Evolutionary conservation across 1,284 basidiomycete genomes (phyloP).

Genomic region (Trichosporon inkin): DNA sequence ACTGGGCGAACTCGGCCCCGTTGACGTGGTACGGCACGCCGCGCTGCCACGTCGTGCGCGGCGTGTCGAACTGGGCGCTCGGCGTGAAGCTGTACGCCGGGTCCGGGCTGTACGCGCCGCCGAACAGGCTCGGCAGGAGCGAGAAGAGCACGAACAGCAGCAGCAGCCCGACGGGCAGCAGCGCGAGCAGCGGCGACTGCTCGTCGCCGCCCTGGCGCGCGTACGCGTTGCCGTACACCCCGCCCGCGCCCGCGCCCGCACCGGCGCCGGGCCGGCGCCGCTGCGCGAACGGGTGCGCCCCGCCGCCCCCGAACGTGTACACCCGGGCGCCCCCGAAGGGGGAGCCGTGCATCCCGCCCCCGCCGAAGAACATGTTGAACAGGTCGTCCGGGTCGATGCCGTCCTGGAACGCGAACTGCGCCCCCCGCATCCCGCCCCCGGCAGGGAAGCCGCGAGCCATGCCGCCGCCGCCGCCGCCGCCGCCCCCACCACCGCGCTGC

Average conservation of each 20-base stretch:
- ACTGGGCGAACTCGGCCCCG: conserved; percentile 66
- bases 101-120: conserved; percentile 64
- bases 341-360: conserved; percentile 56
- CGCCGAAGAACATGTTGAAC: conserved; percentile 99
- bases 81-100: conserved; percentile 72
- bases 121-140: conserved; percentile 70
- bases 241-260: neutral
- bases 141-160: conserved; percentile 80
- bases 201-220: conserved; percentile 40
- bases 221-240: neutral
- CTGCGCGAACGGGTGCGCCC: conserved; percentile 38
- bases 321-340: conserved; percentile 56
- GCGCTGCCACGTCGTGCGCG: conserved; percentile 64
- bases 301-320: conserved; percentile 55
- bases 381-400: conserved; percentile 93
- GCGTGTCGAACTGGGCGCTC: conserved; percentile 56
- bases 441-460: conserved; percentile 51
- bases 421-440: conserved; percentile 38
- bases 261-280: neutral
- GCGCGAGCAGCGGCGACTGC: conserved; percentile 68
- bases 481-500: conserved; percentile 66
- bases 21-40: conserved; percentile 85
- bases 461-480: conserved; percentile 54
- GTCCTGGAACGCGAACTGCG: conserved; percentile 62
- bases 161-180: conserved; percentile 79